Percentiles rank a stretch among this genome's conserved stretches.
phyloP scores from a whole-genome alignment of 2,329 filamentous ascomycete species.

The Curvularia sp. region DNA sequence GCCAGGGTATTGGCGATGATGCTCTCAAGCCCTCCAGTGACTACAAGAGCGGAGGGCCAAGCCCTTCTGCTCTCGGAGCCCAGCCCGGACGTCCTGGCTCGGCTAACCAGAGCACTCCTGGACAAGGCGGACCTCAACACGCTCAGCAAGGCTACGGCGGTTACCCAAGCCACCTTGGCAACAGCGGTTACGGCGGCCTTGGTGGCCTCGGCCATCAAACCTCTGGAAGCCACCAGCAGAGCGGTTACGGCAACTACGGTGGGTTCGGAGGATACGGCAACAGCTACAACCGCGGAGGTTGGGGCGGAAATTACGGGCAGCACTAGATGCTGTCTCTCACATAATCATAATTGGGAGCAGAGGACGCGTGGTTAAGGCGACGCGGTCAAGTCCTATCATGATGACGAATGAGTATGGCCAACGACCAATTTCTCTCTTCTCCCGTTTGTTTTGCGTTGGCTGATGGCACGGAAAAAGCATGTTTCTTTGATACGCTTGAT shows the following conservation, averaged over 20 bases:
- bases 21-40: constrained; percentile 64
- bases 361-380: constrained; percentile 15
- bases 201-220: constrained; percentile 60
- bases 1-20: constrained; percentile 59
- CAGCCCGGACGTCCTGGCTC: constrained; percentile 69
- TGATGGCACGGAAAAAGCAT: constrained; percentile 39
- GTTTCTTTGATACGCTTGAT: constrained; percentile 33
- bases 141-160: constrained; percentile 64
- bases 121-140: constrained; percentile 61
- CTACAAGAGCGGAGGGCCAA: constrained; percentile 63
- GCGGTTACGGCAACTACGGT: constrained; percentile 54
- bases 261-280: constrained; percentile 53
- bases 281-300: constrained; percentile 55
- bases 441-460: constrained; percentile 28
- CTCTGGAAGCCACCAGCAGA: constrained; percentile 54
- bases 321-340: constrained; percentile 33
- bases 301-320: constrained; percentile 58
- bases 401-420: constrained; percentile 32
- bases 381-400: constrained; percentile 36
- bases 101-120: constrained; percentile 64
- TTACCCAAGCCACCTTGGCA: constrained; percentile 60
- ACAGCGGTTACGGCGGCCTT: constrained; percentile 61
- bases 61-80: constrained; percentile 62
- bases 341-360: constrained; percentile 12
- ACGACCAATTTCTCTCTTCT: constrained; percentile 29